Evolutionary conservation across 345 rosid genomes (phyloP), one percentile per base, ranked within the genome.

Genomic region (Eucalyptus melliodora): DNA sequence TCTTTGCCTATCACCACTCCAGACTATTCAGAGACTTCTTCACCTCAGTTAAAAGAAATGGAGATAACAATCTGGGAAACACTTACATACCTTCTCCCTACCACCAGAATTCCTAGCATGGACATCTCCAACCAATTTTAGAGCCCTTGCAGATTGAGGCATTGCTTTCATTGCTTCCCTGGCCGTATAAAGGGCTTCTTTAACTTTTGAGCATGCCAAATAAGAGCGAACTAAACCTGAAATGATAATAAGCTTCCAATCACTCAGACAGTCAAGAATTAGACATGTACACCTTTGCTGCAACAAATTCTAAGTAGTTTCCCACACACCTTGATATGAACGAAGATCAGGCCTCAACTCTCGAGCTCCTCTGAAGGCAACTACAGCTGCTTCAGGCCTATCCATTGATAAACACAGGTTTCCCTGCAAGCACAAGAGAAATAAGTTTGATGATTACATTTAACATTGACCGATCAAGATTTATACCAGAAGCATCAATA

Each of bases 111-210:
- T 96, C 92, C 94, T 94, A 65, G 99, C 97, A 91, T 98, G 99
- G 87, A 96, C 99, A 93, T 98, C 99, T 80, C 99, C 99, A 56
- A 98, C 99, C 92, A 97, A 92, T 91, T 97, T 98, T 89, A 97
- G 90, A 83, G 99, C 99, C 93, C 96, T 97, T 83, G 99, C 98
- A 77, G 99, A 98, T 90, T 97, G 99, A 92, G 99, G 99, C 98
- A 97, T 98, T 85, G 98, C 97, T 93, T 95, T 98, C 99, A 97
- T 97, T 81, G 99, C 99, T 94, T 97, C 99, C 92, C 99, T 95
- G 23, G 99, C 96, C 59, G 97, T 94, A 94, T 93, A 95, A 86
- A 98, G 93, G 67, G 99, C 99, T 92, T 98, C 99, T 93, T 98
- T 98, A 89, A 95, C 94, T 94, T 96, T 98, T 80, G 96, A 94